These are phyloP conservation scores for Neurospora sp. DNA, from an alignment of 495 filamentous ascomycete genomes.

Conservation along the genomic window DNA sequence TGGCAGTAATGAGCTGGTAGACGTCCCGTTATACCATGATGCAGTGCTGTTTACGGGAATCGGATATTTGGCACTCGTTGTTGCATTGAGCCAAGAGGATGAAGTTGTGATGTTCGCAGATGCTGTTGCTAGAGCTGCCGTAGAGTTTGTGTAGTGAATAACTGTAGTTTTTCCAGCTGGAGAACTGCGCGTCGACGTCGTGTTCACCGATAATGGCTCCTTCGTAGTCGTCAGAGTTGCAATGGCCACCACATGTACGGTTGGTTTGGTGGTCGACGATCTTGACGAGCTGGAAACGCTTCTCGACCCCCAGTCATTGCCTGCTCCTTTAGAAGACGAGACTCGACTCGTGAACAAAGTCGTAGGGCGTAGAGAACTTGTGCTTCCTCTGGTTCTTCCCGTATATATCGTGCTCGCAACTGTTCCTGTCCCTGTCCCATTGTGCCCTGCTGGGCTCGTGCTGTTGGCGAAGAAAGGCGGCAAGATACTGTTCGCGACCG, in stretches of 20 bases:
- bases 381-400: not conserved
- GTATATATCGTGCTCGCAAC: not conserved
- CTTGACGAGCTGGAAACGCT: not conserved
- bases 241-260: not conserved
- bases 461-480: slow-evolving; percentile 1
- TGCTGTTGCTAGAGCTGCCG: not conserved
- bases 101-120: not conserved
- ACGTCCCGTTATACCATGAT: not conserved
- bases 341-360: not conserved
- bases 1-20: not conserved
- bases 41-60: not conserved
- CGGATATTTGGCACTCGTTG: not conserved
- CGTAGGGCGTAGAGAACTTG: not conserved
- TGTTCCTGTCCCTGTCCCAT: not conserved
- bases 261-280: not conserved
- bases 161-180: accelerated
- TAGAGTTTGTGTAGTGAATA: not conserved
- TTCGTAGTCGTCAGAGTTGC: not conserved
- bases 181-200: not conserved
- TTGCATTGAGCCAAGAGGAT: not conserved
- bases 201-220: not conserved
- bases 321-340: not conserved
- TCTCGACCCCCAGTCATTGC: not conserved
- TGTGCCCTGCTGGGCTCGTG: slow-evolving; percentile 1
- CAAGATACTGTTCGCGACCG: slow-evolving; percentile 3